phyloP scores from a whole-genome alignment of 2,329 filamentous ascomycete genomes.

The Colletotrichum sp. region DNA sequence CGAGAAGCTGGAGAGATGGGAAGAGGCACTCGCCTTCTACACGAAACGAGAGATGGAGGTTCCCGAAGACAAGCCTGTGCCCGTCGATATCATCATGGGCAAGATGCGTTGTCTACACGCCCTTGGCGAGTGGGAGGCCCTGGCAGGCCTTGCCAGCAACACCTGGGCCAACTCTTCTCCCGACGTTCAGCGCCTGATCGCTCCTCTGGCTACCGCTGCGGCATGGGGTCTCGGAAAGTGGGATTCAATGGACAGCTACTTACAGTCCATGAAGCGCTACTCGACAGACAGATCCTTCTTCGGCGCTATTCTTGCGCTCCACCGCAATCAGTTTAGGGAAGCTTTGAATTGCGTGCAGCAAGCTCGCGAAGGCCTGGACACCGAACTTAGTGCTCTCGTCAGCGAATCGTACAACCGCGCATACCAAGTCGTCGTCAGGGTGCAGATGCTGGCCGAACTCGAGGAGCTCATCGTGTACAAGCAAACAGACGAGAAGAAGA shows the following conservation, averaged over 20 bases:
- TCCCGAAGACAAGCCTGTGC: constrained; percentile 58
- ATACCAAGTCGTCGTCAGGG: constrained; percentile 96
- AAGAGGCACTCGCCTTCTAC: constrained; percentile 92
- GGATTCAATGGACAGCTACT: constrained; percentile 97
- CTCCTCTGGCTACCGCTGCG: constrained; percentile 90
- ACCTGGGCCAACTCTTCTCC: constrained; percentile 91
- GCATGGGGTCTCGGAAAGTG: constrained; percentile 97
- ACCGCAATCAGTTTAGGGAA: constrained; percentile 94
- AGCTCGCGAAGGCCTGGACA: constrained; percentile 91
- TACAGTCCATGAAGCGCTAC: constrained; percentile 91
- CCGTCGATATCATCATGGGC: constrained; percentile 97
- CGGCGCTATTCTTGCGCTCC: constrained; percentile 91
- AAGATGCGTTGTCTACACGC: constrained; percentile 99
- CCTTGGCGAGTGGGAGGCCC: constrained; percentile 93
- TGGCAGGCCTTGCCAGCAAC: constrained; percentile 87
- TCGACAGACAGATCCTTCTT: constrained; percentile 98
- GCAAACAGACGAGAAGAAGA: constrained; percentile 87
- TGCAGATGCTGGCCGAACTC: constrained; percentile 98
- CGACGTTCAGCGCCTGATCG: constrained; percentile 89
- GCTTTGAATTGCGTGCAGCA: constrained; percentile 89
- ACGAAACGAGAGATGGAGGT: constrained; percentile 82
- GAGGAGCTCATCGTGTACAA: constrained; percentile 99
- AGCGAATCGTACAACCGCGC: constrained; percentile 98
- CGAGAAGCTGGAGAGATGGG: constrained; percentile 97
- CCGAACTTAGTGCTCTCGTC: constrained; percentile 93